Conservation (phyloP, 83 land plant species). For the Thuja plicata region DNA sequence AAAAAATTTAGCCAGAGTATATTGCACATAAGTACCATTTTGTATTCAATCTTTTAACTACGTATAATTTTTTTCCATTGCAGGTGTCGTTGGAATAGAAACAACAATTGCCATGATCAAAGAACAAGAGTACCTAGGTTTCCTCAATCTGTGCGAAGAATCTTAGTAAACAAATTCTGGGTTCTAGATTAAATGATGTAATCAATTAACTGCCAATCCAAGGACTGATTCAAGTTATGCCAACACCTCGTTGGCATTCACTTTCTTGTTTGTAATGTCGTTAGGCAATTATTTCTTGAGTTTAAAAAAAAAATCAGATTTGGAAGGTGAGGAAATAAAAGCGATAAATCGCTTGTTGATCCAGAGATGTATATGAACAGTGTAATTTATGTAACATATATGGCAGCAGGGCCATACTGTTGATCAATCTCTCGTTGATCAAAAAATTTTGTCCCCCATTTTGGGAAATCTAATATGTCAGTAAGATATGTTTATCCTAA, state of each 20-base stretch:
- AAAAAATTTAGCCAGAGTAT: slow-evolving; percentile 4
- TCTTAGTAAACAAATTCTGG: neutral
- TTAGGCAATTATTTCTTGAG: neutral
- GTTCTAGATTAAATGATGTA: neutral
- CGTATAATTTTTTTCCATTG: neutral
- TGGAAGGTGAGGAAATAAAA: neutral
- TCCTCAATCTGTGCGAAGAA: slow-evolving; percentile 46
- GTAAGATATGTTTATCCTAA: neutral
- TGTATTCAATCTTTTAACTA: slow-evolving; percentile 21
- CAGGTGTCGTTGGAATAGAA: slow-evolving; percentile 56
- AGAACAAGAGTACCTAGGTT: slow-evolving; percentile 70
- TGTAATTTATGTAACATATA: neutral
- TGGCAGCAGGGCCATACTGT: neutral
- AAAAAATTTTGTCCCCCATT: neutral
- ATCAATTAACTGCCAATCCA: neutral
- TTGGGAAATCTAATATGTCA: too few species aligned
- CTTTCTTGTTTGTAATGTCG: neutral
- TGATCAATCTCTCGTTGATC: too few species aligned
- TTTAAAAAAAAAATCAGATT: too few species aligned
- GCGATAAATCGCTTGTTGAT: slow-evolving; percentile 10
- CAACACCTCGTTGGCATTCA: slow-evolving; percentile 8
- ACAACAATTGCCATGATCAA: slow-evolving; percentile 57
- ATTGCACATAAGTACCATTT: slow-evolving; percentile 11
- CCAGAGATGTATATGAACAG: neutral
- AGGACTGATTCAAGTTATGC: neutral